phyloP scores from a whole-genome alignment of 2,329 filamentous ascomycete species.

The Westerdykella aurantiaca region DNA sequence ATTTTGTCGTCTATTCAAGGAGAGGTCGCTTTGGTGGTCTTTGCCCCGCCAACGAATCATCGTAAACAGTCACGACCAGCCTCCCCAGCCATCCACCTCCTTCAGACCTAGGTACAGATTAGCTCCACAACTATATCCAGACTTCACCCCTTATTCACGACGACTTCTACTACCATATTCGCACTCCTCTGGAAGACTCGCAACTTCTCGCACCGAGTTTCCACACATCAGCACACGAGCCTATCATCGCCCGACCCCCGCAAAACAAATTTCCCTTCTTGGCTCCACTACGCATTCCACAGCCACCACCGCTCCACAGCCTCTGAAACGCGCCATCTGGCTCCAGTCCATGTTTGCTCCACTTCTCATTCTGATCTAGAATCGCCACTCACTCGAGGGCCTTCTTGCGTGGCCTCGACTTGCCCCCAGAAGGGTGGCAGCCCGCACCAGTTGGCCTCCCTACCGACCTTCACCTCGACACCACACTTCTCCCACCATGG shows the following conservation, averaged over 20 bases:
- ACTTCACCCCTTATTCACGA: no score
- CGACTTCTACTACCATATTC: no score
- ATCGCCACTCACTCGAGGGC: slow-evolving; percentile 11
- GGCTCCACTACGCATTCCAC: neutral
- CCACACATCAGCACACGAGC: no score
- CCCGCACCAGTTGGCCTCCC: no score
- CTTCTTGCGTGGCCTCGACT: slow-evolving; percentile 1
- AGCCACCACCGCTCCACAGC: neutral
- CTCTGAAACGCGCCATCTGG: no score
- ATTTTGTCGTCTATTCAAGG: slow-evolving; percentile 9
- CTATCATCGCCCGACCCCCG: neutral
- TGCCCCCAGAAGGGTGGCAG: no score
- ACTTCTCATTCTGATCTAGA: slow-evolving; percentile 4
- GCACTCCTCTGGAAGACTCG: no score
- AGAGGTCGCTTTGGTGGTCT: neutral
- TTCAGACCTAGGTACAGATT: no score
- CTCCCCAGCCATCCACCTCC: no score
- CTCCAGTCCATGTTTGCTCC: neutral
- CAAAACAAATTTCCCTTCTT: neutral
- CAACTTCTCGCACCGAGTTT: no score
- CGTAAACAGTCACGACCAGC: no score
- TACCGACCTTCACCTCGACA: neutral
- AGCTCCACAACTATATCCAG: no score
- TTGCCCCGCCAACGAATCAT: neutral
- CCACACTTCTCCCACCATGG: slow-evolving; percentile 36